Conservation (phyloP, 805 yeast species). For the Suhomyces xylopsoci region DNA sequence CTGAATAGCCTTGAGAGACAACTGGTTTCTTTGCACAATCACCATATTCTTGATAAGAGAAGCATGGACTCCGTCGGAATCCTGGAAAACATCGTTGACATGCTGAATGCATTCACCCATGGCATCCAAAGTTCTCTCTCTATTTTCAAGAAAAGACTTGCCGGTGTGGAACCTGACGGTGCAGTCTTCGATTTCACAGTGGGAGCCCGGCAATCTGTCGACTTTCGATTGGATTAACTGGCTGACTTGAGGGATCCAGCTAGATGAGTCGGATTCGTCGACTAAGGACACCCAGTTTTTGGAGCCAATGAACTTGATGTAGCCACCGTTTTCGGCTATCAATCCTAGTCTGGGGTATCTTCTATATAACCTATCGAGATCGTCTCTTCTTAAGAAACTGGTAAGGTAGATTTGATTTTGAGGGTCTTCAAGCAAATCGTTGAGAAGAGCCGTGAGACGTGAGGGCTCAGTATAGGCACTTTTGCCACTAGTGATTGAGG, state of each 20-base stretch:
- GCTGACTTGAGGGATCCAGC: constrained; percentile 59
- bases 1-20: constrained; percentile 54
- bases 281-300: constrained; percentile 62
- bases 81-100: constrained; percentile 68
- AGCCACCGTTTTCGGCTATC: constrained; percentile 90
- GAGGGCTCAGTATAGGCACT: constrained; percentile 52
- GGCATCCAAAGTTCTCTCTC: constrained; percentile 60
- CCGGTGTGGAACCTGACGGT: constrained; percentile 76
- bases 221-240: constrained; percentile 56
- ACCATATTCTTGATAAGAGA: constrained; percentile 66
- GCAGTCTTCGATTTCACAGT: constrained; percentile 69
- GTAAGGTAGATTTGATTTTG: constrained; percentile 68
- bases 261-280: constrained; percentile 42
- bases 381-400: constrained; percentile 60
- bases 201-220: constrained; percentile 80
- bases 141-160: constrained; percentile 54
- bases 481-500: constrained; percentile 18
- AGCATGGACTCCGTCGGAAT: constrained; percentile 66
- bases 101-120: constrained; percentile 86
- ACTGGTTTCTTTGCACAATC: constrained; percentile 64
- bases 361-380: constrained; percentile 65
- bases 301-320: constrained; percentile 52
- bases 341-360: constrained; percentile 71
- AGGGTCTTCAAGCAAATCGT: constrained; percentile 56
- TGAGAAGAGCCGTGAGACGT: constrained; percentile 53